These are phyloP conservation scores for Lasiosphaeriaceae sp. DNA, from an alignment of 495 filamentous ascomycete genomes.

Conservation along the genomic window DNA sequence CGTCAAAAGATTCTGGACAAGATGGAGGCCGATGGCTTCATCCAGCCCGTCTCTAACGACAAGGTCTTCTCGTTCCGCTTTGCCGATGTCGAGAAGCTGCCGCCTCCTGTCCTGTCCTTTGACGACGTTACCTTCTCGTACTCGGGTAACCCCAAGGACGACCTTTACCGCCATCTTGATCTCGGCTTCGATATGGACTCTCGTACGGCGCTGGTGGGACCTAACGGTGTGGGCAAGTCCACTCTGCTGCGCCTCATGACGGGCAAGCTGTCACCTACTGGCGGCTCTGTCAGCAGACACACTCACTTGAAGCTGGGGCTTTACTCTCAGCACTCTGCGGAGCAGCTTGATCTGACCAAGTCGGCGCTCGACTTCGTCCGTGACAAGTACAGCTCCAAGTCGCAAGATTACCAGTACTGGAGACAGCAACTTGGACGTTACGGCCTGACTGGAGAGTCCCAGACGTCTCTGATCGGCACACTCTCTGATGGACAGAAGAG, in stretches of 20 bases:
- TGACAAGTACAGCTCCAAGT: conserved; percentile 84
- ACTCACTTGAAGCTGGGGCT: conserved; percentile 97
- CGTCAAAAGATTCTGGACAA: conserved; percentile 99
- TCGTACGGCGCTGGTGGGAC: conserved; percentile 92
- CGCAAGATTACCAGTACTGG: conserved; percentile 99
- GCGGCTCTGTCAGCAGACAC: conserved; percentile 79
- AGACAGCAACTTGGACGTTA: conserved; percentile 94
- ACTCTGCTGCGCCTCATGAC: conserved; percentile 97
- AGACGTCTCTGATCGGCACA: conserved; percentile 97
- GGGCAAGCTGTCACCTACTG: conserved; percentile 83
- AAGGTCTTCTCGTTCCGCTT: conserved; percentile 97
- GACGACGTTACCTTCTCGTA: conserved; percentile 98
- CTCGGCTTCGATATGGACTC: conserved; percentile 99
- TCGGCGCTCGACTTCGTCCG: conserved; percentile 95
- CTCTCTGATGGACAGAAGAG: conserved; percentile 96
- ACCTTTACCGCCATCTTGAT: conserved; percentile 93
- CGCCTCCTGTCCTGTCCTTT: conserved; percentile 92
- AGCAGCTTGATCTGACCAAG: conserved; percentile 97
- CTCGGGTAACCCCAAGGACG: conserved; percentile 81
- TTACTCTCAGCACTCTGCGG: conserved; percentile 96
- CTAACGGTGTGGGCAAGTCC: conserved; percentile 99
- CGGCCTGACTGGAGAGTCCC: conserved; percentile 83
- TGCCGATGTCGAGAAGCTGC: conserved; percentile 96
- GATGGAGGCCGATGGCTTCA: conserved; percentile 99
- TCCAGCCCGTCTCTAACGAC: conserved; percentile 81